phyloP scores from a whole-genome alignment of 352 stramenopile species.

The Pythium angustatum region DNA sequence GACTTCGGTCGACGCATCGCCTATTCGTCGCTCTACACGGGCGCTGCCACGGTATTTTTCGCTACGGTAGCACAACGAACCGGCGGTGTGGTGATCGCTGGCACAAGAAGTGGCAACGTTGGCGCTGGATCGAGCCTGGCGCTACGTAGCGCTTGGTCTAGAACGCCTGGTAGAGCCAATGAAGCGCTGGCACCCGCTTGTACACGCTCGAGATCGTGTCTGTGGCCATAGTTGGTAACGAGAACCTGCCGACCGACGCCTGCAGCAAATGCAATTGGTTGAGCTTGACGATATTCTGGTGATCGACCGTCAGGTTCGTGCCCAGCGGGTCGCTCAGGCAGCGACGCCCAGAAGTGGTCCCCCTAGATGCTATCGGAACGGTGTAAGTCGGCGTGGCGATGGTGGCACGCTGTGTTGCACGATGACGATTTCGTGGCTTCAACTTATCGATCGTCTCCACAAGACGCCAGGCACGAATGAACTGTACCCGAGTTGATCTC shows the following conservation, averaged over 20 bases:
- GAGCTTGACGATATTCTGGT: slow-evolving; percentile 64
- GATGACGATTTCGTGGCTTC: too few species aligned
- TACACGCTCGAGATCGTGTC: slow-evolving; percentile 56
- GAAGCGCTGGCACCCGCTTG: slow-evolving; percentile 44
- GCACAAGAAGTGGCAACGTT: background rate
- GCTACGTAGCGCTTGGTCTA: slow-evolving; percentile 41
- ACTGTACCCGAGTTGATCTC: too few species aligned
- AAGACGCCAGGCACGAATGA: too few species aligned
- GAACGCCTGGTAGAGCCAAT: slow-evolving; percentile 46
- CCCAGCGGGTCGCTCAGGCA: slow-evolving; percentile 18
- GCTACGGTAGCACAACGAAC: background rate
- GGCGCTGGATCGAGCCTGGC: slow-evolving; percentile 35
- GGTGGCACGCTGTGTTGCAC: too few species aligned
- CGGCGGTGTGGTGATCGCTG: background rate
- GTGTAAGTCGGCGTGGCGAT: too few species aligned
- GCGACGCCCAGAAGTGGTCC: too few species aligned
- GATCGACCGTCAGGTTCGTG: slow-evolving; percentile 43
- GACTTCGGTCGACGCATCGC: slow-evolving; percentile 42
- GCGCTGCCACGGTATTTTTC: background rate
- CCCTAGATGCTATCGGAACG: too few species aligned
- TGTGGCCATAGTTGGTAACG: slow-evolving; percentile 50
- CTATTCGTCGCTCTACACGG: slow-evolving; percentile 18
- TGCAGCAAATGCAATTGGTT: slow-evolving; percentile 66
- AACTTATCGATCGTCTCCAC: too few species aligned
- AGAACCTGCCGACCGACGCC: slow-evolving; percentile 35